Conservation (phyloP, 2,329 filamentous ascomycete species). For the Gaeumannomyces sp. region DNA sequence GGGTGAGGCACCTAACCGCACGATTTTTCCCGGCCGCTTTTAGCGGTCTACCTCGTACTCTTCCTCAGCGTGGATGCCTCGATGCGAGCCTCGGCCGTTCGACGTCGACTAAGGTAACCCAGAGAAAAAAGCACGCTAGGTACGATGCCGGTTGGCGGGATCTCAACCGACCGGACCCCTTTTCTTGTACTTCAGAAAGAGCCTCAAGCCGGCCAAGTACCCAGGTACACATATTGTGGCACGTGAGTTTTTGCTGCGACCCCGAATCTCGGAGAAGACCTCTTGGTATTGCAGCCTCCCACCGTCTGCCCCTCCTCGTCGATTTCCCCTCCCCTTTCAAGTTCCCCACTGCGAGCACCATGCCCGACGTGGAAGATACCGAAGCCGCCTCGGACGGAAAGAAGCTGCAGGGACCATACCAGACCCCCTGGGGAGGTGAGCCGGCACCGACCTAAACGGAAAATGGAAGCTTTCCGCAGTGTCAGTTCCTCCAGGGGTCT, state of each 20-base stretch:
- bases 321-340: no score
- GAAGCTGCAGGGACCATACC: not conserved
- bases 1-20: not conserved
- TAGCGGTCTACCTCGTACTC: not conserved
- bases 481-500: not conserved
- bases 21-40: not conserved
- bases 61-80: not conserved
- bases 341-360: not conserved
- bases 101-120: not conserved
- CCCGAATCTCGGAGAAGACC: not conserved
- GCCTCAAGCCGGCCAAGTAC: not conserved
- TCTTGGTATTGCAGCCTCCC: not conserved
- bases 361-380: not conserved
- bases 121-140: not conserved
- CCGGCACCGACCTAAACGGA: not conserved
- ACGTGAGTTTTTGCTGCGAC: not conserved
- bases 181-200: not conserved
- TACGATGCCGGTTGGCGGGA: not conserved
- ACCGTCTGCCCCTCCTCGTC: not conserved
- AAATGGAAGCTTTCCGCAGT: not conserved
- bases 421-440: not conserved
- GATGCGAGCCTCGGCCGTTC: no score
- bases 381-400: not conserved
- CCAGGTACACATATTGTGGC: not conserved
- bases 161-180: not conserved